Conservation (phyloP, 176 grass and related monocot species). For the Eragrostis curvula region DNA sequence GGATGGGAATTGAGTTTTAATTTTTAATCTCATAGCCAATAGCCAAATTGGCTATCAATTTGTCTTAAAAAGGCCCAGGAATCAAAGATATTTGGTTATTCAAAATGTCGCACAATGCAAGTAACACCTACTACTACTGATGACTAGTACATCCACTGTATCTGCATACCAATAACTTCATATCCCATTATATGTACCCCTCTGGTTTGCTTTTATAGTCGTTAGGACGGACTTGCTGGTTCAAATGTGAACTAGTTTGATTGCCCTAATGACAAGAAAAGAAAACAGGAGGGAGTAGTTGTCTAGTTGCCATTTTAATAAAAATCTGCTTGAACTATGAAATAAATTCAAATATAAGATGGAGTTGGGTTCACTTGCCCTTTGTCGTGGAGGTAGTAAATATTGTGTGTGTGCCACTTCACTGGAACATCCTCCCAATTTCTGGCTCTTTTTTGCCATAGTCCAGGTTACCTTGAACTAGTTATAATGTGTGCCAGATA, state of each 20-base stretch:
- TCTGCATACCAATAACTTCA: too few relatives aligned
- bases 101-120: neutral
- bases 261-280: too few relatives aligned
- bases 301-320: too few relatives aligned
- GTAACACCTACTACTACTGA: neutral
- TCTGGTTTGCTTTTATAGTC: too few relatives aligned
- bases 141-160: too few relatives aligned
- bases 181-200: too few relatives aligned
- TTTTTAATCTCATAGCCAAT: neutral
- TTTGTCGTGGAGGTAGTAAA: neutral
- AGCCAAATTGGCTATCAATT: neutral
- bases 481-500: neutral
- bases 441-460: neutral
- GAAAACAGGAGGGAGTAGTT: too few relatives aligned
- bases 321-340: too few relatives aligned
- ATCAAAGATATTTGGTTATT: constrained; percentile 8
- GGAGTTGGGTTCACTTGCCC: too few relatives aligned
- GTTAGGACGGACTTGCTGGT: too few relatives aligned
- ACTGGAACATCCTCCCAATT: neutral
- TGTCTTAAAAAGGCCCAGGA: neutral
- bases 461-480: constrained; percentile 12
- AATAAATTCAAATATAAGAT: too few relatives aligned
- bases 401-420: neutral
- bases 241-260: too few relatives aligned
- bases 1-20: neutral